Conservation (phyloP, 805 yeast species). For the Blastobotrys peoriensis region DNA sequence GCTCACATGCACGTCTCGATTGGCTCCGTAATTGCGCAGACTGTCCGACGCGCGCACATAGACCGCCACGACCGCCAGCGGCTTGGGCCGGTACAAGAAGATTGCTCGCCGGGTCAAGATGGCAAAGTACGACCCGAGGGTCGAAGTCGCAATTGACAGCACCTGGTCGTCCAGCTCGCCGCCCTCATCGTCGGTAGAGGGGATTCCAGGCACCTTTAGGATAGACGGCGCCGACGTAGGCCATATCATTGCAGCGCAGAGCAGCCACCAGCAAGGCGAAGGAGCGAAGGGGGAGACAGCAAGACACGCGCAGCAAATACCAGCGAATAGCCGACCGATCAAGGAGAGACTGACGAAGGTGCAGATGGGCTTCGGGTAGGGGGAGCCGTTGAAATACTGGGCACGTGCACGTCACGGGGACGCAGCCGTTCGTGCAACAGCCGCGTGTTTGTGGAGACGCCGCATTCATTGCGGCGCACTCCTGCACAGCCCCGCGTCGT, state of each 20-base stretch:
- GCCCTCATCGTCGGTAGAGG: conserved; percentile 6
- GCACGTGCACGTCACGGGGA: no score
- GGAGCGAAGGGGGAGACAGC: no score
- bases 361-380: no score
- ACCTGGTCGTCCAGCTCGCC: conserved; percentile 28
- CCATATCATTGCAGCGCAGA: conserved; percentile 28
- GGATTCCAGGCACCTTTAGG: conserved; percentile 22
- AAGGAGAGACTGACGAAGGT: no score
- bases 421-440: no score
- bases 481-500: no score
- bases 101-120: conserved; percentile 34
- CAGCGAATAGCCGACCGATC: no score
- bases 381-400: no score
- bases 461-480: no score
- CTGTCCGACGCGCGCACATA: conserved; percentile 42
- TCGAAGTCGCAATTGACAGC: conserved; percentile 28
- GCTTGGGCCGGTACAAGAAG: conserved; percentile 36
- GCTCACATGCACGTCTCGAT: conserved; percentile 35
- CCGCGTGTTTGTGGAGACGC: no score
- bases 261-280: no score
- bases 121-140: conserved; percentile 28
- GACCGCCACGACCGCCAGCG: conserved; percentile 43
- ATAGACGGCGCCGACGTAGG: conserved; percentile 28
- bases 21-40: conserved; percentile 42
- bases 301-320: no score